Evolutionary conservation across 208 protist genomes (phyloP).

Genomic region (Acanthamoeba rhysodes): DNA sequence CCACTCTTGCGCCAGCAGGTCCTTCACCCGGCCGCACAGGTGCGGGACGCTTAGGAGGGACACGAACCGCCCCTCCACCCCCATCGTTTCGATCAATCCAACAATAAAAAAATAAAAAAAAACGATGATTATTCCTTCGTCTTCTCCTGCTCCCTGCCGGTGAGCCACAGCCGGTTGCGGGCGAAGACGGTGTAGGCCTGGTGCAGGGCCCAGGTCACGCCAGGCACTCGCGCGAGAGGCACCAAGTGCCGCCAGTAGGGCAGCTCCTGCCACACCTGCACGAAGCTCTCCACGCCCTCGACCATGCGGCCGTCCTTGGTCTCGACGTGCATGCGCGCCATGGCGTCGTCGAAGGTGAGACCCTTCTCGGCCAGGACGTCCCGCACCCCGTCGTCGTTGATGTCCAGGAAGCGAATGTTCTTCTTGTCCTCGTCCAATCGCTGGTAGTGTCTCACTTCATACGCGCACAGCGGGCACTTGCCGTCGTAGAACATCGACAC

Average conservation of each 20-base stretch:
- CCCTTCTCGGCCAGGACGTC: background rate
- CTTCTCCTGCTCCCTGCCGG: background rate
- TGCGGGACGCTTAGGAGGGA: background rate
- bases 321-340: slow-evolving; percentile 5
- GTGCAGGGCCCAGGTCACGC: background rate
- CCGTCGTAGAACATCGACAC: slow-evolving; percentile 18
- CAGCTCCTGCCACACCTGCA: slow-evolving; percentile 16
- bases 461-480: background rate
- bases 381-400: background rate
- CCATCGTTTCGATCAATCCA: too few species aligned
- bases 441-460: background rate
- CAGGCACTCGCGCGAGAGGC: background rate
- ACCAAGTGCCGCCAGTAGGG: background rate
- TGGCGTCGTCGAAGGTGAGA: background rate
- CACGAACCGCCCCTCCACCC: background rate
- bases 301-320: background rate
- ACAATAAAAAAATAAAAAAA: too few species aligned
- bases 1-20: background rate
- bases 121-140: too few species aligned
- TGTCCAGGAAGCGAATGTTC: background rate
- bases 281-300: slow-evolving; percentile 11
- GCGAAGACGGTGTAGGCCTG: background rate
- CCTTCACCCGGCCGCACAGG: background rate
- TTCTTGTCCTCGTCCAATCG: background rate
- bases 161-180: background rate